Base-by-base conservation (phyloP, 2,329 filamentous ascomycete genomes). In the Calonectria montana region DNA sequence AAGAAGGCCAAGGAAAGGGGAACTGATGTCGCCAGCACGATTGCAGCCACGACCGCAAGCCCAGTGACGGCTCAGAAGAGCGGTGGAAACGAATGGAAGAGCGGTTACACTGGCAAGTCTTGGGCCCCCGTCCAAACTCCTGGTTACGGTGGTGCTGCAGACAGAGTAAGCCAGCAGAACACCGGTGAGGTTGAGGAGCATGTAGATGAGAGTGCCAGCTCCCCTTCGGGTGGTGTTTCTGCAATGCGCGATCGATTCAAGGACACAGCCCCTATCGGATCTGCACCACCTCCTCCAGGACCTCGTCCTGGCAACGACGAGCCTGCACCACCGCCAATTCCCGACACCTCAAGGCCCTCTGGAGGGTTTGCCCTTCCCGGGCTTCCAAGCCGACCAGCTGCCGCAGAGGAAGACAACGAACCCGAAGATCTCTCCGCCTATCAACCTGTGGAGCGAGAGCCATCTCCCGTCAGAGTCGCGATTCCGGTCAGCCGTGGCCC, bases 1-100 rank as follows among this genome's bases (percentile, higher is more conserved):
- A 97, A 96, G 87, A 98, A 98, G 87, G 96, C 94, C 43, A 92
- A 92, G 72, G 92, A 97, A 82, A 89, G 92, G 64, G 92, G 90
- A 55, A 86, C 86, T 47, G 76, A 77, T 70, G 75, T 77, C 69
- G 66, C 86, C 82, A 83, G 87, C 63, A 82, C 86, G 23, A 81
- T 89, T 50, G 80, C 84, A 65, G 81, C 86, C 27, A 74, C 84
- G 8, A 78, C 83, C 3, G 80, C 89, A n/a, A 84, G 90, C 47
- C 89, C 91, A 1, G 85, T 95, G 37, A 82, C 87, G 63, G 87
- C 88, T 63, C 95, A 98, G 82, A 88, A 89, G 80, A 97, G 94
- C 79, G 95, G 94, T 73, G 88, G 88, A 39, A 62, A 62, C 69
- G 81, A 94, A 72, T 98, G 96, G 96, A 95, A 96, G 88, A 98